A percentile compares a stretch with the other conserved stretches of the same genome.
Conservation (phyloP, 805 yeast species). For the Teunomyces lycoperdinae region DNA sequence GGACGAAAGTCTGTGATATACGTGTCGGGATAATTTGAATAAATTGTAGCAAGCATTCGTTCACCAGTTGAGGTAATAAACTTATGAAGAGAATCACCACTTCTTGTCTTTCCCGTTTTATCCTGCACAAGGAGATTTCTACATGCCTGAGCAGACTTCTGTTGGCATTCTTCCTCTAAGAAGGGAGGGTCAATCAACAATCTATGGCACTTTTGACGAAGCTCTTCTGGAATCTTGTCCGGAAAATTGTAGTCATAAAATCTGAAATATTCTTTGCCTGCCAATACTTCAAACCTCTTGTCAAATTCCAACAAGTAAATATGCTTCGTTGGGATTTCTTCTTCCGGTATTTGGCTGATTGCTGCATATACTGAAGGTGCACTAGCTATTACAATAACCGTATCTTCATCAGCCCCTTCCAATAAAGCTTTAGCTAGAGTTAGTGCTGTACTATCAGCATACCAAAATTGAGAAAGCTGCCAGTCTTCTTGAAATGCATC, state of each 20-base stretch:
- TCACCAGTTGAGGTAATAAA: slow-evolving; percentile 86
- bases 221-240: slow-evolving; percentile 50
- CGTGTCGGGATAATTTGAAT: slow-evolving; percentile 61
- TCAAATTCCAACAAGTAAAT: slow-evolving; percentile 80
- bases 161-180: slow-evolving; percentile 77
- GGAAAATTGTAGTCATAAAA: slow-evolving; percentile 79
- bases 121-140: slow-evolving; percentile 50
- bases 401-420: slow-evolving; percentile 70
- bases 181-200: slow-evolving; percentile 87
- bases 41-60: slow-evolving; percentile 69
- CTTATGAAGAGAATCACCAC: slow-evolving; percentile 44
- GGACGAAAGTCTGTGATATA: slow-evolving; percentile 68
- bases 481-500: slow-evolving; percentile 85
- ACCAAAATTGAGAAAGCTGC: slow-evolving; percentile 95
- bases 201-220: slow-evolving; percentile 65
- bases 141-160: slow-evolving; percentile 55
- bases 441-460: slow-evolving; percentile 69
- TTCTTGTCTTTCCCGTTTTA: slow-evolving; percentile 30
- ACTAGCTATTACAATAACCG: slow-evolving; percentile 73
- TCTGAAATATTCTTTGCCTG: slow-evolving; percentile 63
- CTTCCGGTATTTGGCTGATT: slow-evolving; percentile 50
- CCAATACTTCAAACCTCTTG: slow-evolving; percentile 67
- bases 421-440: slow-evolving; percentile 65
- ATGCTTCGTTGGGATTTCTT: slow-evolving; percentile 59
- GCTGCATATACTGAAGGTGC: slow-evolving; percentile 95